Base-by-base conservation (phyloP, 2,329 filamentous ascomycete species). In the Orbilia blumenaviensis region DNA sequence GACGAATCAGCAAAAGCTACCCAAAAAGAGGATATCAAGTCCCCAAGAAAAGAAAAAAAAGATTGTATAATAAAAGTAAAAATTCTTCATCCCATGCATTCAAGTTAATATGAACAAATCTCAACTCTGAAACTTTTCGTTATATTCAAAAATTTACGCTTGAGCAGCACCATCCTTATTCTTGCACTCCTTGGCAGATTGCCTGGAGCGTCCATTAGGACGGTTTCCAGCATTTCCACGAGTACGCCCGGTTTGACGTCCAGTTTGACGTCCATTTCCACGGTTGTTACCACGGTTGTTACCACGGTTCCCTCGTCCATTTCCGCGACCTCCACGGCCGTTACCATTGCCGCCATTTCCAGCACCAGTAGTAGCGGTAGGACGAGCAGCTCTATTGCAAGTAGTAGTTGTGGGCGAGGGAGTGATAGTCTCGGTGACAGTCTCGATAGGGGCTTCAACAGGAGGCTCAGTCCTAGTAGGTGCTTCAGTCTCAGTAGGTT, bases 271-370 rank as follows among this genome's bases (percentile, higher is more conserved):
- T 23, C 60, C 60, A 4, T 42, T 66, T 48, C 62, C 61, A 48
- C 46, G 27, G 18, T 27, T 18, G 29, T n/a, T 14, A 18, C 46
- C 62, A 3, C 62, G 61, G 27, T 42, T 23, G 14, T 21, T 29
- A n/a, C 54, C 36, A 12, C 36, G 14, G 9, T 32, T 9, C 14
- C 61, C 48, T 34, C 36, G 36, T 18, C 44, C 66, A 12, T 44
- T 44, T 25, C 44, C 44, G n/a, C 48, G 32, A 16, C 42, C n/a
- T n/a, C n/a, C 42, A 44, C 66, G 46, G 9, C 67, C 67, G 18
- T 66, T 58, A 41, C 63, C 46, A 18, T 64, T 64, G 12, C 58
- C 23, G 8, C 23, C 44, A 27, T 58, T 58, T 58, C 62, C 62
- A 23, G 44, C 34, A 21, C 50, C 66, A 25, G 18, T 46, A 7